Percentiles rank a stretch among this genome's conserved stretches.
phyloP scores from a whole-genome alignment of 306 rosid species.

The Quercus agrifolia region DNA sequence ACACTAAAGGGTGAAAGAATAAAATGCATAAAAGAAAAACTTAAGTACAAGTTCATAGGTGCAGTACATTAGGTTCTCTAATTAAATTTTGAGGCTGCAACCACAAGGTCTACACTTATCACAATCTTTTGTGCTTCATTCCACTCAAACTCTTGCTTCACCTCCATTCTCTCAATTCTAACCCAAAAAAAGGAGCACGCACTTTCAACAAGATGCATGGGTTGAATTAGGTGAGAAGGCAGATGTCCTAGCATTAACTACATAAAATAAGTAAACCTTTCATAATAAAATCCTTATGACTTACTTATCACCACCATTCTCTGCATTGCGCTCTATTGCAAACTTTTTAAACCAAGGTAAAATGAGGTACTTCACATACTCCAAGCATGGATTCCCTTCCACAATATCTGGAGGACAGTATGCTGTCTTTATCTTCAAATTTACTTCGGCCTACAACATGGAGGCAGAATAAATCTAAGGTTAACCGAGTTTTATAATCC shows the following conservation, averaged over 20 bases:
- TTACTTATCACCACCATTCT: constrained; percentile 15
- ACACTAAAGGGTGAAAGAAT: not conserved
- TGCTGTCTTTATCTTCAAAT: constrained; percentile 73
- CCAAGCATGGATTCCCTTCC: constrained; percentile 83
- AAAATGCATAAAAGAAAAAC: not conserved
- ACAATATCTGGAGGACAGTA: constrained; percentile 74
- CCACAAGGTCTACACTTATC: too few relatives aligned
- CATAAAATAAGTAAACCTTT: not conserved
- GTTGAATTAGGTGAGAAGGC: not conserved
- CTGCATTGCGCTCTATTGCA: constrained; percentile 55
- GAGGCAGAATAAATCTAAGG: constrained; percentile 11
- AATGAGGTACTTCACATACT: constrained; percentile 62
- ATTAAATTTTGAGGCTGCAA: too few relatives aligned
- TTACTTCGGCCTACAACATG: constrained; percentile 65
- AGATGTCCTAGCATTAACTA: not conserved
- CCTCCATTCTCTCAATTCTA: too few relatives aligned
- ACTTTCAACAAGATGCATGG: not conserved
- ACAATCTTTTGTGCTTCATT: too few relatives aligned
- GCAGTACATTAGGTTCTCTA: too few relatives aligned
- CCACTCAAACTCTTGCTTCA: too few relatives aligned
- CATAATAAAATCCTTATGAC: constrained; percentile 35
- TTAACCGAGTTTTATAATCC: not conserved
- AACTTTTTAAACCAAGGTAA: constrained; percentile 83
- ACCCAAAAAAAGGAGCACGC: too few relatives aligned
- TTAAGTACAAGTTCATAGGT: too few relatives aligned